A percentile compares a stretch with the other conserved stretches of the same genome.
These are phyloP conservation scores for Hygrophoropsis aurantiaca DNA, from an alignment of 768 basidiomycete species.

Conservation along the genomic window DNA sequence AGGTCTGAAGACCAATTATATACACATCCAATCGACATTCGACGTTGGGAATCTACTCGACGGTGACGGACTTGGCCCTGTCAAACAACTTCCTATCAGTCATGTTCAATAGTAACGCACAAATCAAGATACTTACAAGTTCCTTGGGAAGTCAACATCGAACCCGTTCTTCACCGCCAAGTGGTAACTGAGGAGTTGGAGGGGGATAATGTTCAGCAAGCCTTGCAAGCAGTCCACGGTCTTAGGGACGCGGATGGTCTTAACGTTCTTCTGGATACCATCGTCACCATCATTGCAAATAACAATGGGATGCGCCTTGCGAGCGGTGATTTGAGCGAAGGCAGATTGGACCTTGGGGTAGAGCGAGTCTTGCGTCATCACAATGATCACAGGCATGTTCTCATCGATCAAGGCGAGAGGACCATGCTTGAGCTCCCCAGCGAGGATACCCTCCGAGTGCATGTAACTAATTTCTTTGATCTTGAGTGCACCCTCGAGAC, in stretches of 20 bases:
- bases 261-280: constrained; percentile 67
- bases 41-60: constrained; percentile 47
- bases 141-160: constrained; percentile 98
- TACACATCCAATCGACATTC: neutral
- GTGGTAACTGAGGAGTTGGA: constrained; percentile 96
- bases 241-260: constrained; percentile 92
- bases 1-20: neutral
- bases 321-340: constrained; percentile 94
- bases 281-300: constrained; percentile 93
- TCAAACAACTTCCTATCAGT: constrained; percentile 9
- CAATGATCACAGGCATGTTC: constrained; percentile 97
- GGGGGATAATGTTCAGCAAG: constrained; percentile 92
- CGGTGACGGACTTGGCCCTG: constrained; percentile 78
- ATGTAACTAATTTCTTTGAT: constrained; percentile 98
- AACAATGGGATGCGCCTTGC: constrained; percentile 94
- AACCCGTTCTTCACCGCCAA: constrained; percentile 93
- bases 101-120: constrained; percentile 2
- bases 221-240: constrained; percentile 96
- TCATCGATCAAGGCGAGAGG: constrained; percentile 97
- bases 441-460: constrained; percentile 74
- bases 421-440: constrained; percentile 98
- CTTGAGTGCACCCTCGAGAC: constrained; percentile 96
- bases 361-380: constrained; percentile 98
- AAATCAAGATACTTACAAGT: constrained; percentile 64
- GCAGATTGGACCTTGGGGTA: constrained; percentile 99